phyloP scores from a whole-genome alignment of 1,284 basidiomycete genomes.

The Hymenochaete sp. region DNA sequence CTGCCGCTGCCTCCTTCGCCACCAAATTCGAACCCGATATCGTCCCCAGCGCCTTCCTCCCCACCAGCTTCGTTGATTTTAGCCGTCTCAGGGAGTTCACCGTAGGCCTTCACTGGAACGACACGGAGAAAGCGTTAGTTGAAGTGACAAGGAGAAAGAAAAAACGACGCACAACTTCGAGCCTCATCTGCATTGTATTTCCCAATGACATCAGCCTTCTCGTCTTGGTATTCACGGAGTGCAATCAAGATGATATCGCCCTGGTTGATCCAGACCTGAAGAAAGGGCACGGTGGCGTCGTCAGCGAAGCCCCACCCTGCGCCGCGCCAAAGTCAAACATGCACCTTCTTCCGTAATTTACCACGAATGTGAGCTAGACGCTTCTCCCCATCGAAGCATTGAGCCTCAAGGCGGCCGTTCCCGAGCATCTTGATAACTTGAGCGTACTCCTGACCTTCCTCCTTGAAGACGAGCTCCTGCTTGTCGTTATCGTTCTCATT shows the following conservation, averaged over 20 bases:
- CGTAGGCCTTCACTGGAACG: constrained; percentile 82
- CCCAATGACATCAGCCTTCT: constrained; percentile 98
- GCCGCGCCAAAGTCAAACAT: constrained; percentile 23
- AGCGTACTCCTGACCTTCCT: constrained; percentile 99
- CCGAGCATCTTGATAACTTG: constrained; percentile 99
- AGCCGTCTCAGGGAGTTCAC: constrained; percentile 94
- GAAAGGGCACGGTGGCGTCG: constrained; percentile 3
- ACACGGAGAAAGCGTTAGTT: not conserved
- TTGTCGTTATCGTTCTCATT: constrained; percentile 99
- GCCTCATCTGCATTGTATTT: constrained; percentile 98
- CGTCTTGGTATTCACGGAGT: constrained; percentile 97
- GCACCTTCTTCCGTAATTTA: constrained; percentile 98
- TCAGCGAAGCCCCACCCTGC: constrained; percentile 5
- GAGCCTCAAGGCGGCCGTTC: constrained; percentile 93
- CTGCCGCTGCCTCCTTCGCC: constrained; percentile 54
- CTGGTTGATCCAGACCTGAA: constrained; percentile 97
- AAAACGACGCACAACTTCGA: constrained; percentile 53
- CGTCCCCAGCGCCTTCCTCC: constrained; percentile 61
- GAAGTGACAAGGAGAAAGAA: constrained; percentile 6
- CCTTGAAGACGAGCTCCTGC: constrained; percentile 97
- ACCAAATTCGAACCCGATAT: constrained; percentile 83
- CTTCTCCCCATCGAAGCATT: constrained; percentile 98
- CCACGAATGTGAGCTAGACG: constrained; percentile 96
- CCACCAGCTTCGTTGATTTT: constrained; percentile 98
- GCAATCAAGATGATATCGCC: constrained; percentile 97